Evolutionary conservation across 768 basidiomycete species (phyloP).

Genomic region (Brasilioporus rufonigricans): DNA sequence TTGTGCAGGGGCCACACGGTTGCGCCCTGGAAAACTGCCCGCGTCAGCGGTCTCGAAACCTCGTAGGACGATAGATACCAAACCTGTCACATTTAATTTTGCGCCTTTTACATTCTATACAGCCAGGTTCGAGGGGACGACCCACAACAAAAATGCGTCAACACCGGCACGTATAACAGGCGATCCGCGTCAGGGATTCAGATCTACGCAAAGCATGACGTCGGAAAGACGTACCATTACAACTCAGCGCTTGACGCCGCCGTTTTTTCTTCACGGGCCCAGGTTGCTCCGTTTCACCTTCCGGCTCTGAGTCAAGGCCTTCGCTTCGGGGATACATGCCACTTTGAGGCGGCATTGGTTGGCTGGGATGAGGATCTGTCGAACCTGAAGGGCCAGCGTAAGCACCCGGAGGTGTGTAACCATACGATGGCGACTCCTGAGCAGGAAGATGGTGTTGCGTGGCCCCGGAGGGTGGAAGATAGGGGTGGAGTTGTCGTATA

Average conservation of each 20-base stretch:
- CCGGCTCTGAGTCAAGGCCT: conserved; percentile 53
- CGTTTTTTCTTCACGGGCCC: conserved; percentile 80
- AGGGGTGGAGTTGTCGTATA: conserved; percentile 67
- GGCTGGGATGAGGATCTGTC: conserved; percentile 26
- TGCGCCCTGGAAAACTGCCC: conserved; percentile 53
- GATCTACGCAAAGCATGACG: conserved; percentile 21
- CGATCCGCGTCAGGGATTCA: conserved; percentile 13
- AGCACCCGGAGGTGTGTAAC: conserved; percentile 24
- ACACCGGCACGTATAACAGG: neutral
- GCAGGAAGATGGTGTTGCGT: conserved; percentile 27
- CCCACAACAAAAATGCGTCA: conserved; percentile 1
- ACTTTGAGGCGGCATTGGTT: conserved; percentile 18
- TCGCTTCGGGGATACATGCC: conserved; percentile 33
- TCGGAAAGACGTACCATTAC: conserved; percentile 59
- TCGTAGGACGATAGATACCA: conserved; percentile 19
- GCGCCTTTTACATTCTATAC: conserved; percentile 75
- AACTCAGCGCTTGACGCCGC: conserved; percentile 78
- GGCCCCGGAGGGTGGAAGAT: conserved; percentile 52
- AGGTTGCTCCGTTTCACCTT: conserved; percentile 48
- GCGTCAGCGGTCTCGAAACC: conserved; percentile 8
- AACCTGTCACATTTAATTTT: conserved; percentile 90
- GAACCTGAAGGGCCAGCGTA: conserved; percentile 26
- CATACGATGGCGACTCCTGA: conserved; percentile 27
- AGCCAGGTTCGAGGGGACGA: conserved; percentile 3
- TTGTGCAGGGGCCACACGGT: conserved; percentile 78